Conservation (phyloP, 2,329 filamentous ascomycete species). For the Metarhizium anisopliae region DNA sequence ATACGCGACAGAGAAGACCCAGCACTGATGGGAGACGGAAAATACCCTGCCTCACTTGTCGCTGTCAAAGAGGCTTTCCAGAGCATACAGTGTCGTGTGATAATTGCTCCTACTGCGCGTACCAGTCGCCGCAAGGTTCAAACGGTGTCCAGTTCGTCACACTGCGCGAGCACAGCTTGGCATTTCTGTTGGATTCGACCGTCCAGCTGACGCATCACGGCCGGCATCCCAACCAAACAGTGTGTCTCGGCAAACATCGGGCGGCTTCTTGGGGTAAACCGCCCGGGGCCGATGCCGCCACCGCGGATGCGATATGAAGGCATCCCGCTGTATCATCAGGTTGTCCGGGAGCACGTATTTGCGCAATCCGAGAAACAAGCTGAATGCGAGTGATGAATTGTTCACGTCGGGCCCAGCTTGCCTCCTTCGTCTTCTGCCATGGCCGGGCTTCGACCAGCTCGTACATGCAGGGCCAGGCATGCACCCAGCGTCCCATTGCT, state of each 20-base stretch:
- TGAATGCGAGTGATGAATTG: no score
- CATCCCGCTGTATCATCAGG: slow-evolving; percentile 1
- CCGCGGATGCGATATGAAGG: slow-evolving; percentile 1
- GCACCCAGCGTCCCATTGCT: slow-evolving; percentile 7
- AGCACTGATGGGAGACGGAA: no score
- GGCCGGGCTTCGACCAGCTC: slow-evolving; percentile 4
- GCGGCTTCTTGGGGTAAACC: not conserved
- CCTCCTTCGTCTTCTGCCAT: not conserved
- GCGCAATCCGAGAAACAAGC: no score
- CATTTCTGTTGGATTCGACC: no score
- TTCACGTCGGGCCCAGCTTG: not conserved
- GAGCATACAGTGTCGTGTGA: no score
- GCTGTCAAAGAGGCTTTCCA: no score
- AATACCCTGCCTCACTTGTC: no score
- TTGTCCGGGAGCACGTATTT: no score
- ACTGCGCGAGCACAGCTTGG: no score
- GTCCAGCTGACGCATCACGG: slow-evolving; percentile 2
- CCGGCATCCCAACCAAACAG: slow-evolving; percentile 3
- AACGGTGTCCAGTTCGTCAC: not conserved
- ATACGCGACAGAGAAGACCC: no score
- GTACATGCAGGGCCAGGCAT: slow-evolving; percentile 5
- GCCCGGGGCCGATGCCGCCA: slow-evolving; percentile 1
- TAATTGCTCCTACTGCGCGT: no score
- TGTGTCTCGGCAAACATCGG: slow-evolving; percentile 3
- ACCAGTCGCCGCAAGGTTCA: no score